Base-by-base conservation (phyloP, 1,284 basidiomycete species). In the Trametes hirsuta region DNA sequence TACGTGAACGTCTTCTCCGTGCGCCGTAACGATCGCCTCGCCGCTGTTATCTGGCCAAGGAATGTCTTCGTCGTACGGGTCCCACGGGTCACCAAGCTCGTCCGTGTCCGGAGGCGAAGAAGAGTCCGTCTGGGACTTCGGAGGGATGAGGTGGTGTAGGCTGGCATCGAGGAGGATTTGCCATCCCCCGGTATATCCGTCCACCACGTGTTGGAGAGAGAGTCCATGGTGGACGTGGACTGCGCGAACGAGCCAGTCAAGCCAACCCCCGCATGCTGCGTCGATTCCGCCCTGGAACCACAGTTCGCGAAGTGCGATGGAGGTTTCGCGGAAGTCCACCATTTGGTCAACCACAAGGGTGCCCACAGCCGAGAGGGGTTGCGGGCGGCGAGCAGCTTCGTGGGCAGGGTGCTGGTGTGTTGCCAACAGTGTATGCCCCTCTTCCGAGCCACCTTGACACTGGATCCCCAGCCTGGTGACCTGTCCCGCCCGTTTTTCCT, bases 281-380 rank as follows among this genome's bases (percentile, higher is more conserved):
- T 83, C 75, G 41, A 94, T 74, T 5, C 84, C 79, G 5, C 76
- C 74, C 57, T 85, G 80, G 45, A 83, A 87, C 92, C 92, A 94
- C 21, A 94, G 72, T 64, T 93, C 87, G 53, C 85, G 81, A 5
- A 89, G 65, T 2, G 79, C 69, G 62, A 90, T 76, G 60, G 80
- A 78, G 1, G 72, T 72, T 58, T 85, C 78, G 11, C 81, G 70
- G 70, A 80, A 83, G 18, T 76, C 72, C 47, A 82, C 77, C 79
- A 93, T 86, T 55, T 76, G 81, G 2, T 72, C 66, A 68, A 80
- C 77, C 11, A 92, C 79, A 8, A 72, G 73, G 8, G 77, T 72
- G 0, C 78, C 80, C n/a, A 93, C 86, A 22, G 81, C 79, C 6
- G 73, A 71, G 2, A 81, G 68, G 0, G 81, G 67, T 22, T 69